Evolutionary conservation across 1,284 basidiomycete genomes (phyloP), one percentile per base, ranked within the genome.

Genomic region (Microbotryum intermedium): DNA sequence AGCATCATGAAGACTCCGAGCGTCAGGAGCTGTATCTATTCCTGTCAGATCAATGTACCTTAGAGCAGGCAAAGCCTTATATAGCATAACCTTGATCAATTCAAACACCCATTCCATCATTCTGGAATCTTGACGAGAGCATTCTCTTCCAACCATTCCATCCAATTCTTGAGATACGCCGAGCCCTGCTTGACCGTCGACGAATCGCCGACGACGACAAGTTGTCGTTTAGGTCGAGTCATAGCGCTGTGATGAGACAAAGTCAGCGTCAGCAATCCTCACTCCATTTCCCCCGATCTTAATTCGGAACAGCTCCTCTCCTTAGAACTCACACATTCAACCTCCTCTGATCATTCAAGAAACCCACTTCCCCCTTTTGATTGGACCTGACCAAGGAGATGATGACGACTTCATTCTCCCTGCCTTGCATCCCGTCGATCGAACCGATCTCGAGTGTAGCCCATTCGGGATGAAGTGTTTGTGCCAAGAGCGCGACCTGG

Each of bases 351-450:
- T 97, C 93, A 71, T 86, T 88, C 68, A 97, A 74, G 75, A 97
- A 95, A 0, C 93, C 92, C 1, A 97, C 89, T 69, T 93, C 88
- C 48, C 89, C 80, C 81, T 89, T 55, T 42, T 55, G 66, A 70
- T 95, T 97, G 68, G 88, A 91, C 48, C 92, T 79, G 1, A 94
- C 91, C 6, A 97, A 81, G 65, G 83, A 88, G 58, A 97, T 86
- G 26, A 95, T 83, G 48, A 95, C 83, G 0, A 89, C 90, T 58
- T 95, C 53, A 39, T 75, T 94, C 90, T 68, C 68, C 55, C 92
- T 82, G 0, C 92, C 91, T 76, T 95, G 92, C 83, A 94, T 87
- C 0, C 90, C 90, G 71, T 95, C 90, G 2, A 94, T 89, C 1
- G 86, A 90, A 1, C 90, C 91, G 53, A 93, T 89, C 66, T 93